Conservation (phyloP, 2,329 filamentous ascomycete species). For the Diaporthe vaccinii region DNA sequence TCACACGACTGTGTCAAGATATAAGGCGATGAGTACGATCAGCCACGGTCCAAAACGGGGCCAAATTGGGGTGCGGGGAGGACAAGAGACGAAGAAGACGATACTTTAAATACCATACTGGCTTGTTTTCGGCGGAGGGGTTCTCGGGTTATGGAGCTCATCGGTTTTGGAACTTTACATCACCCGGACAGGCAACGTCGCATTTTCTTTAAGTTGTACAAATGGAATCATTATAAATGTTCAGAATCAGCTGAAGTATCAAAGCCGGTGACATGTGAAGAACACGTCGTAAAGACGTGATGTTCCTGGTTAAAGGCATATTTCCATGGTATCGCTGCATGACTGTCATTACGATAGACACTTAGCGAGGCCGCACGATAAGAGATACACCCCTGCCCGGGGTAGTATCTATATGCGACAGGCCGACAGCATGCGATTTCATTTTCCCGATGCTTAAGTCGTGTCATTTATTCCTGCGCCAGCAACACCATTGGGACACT, state of each 20-base stretch:
- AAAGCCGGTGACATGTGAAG: background rate
- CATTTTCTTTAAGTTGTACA: slow-evolving; percentile 52
- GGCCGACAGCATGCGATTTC: slow-evolving; percentile 25
- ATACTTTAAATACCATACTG: slow-evolving; percentile 43
- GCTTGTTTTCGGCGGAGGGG: slow-evolving; percentile 37
- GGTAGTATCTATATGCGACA: slow-evolving; percentile 15
- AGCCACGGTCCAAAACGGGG: slow-evolving; percentile 13
- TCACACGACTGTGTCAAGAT: slow-evolving; percentile 15
- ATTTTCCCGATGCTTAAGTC: background rate
- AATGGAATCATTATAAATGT: slow-evolving; percentile 50
- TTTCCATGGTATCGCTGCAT: background rate
- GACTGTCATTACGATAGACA: slow-evolving; percentile 16
- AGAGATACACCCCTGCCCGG: background rate
- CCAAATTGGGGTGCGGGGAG: slow-evolving; percentile 46
- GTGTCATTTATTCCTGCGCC: background rate
- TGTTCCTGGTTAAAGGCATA: slow-evolving; percentile 13
- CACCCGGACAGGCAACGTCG: slow-evolving; percentile 36
- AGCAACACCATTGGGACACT: slow-evolving; percentile 17
- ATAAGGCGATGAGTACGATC: background rate
- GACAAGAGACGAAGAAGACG: slow-evolving; percentile 48
- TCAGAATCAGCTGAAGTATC: background rate
- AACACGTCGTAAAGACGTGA: background rate
- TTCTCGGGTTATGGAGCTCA: slow-evolving; percentile 38
- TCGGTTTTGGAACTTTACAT: slow-evolving; percentile 44
- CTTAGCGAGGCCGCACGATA: slow-evolving; percentile 30